Evolutionary conservation across 768 basidiomycete species (phyloP), one percentile per base, ranked within the genome.

Genomic region (Hirschioporus abietinus): DNA sequence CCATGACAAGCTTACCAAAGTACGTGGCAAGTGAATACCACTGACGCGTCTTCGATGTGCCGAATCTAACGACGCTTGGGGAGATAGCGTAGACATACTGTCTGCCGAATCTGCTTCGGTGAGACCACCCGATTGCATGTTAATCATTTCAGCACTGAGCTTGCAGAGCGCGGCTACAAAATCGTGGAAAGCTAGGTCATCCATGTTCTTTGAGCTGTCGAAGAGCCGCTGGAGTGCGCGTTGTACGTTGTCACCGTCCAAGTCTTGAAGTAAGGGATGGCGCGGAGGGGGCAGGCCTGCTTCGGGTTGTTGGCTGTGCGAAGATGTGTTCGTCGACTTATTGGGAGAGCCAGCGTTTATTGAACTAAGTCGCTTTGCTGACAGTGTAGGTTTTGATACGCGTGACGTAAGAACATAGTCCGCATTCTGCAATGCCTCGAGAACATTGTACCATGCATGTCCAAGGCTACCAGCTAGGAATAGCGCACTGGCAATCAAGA

Each of bases 341-440:
- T 73, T 4, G 74, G 69, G 7, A 76, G 66, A 34, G 72, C 69
- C 34, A 76, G 76, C 1, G 76, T 78, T 1, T 63, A 74, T 63
- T 61, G 73, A 52, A 42, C 70, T 66, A 35, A 71, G 68, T 63
- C 70, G 69, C 66, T 64, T 67, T 25, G 66, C 52, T 6, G 67
- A 42, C 5, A 66, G 64, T 1, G 65, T 26, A 10, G 68, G 70
- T 20, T 60, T 70, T n/a, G 67, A 70, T 35, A 82, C 86, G 76
- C 87, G 90, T 71, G 83, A 80, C 9, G 85, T 86, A 23, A 99
- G 80, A 23, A 99, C 92, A 71, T 95, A 95, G 71, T 96, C 95
- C 7, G 96, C 96, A 70, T 95, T 98, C 78, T 98, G 96, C 25
- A 99, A 78, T 0, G 91, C 88, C 72, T 98, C 96, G 64, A 99